phyloP scores from a whole-genome alignment of 257 asterid genomes.

The Scutellaria galericulata region DNA sequence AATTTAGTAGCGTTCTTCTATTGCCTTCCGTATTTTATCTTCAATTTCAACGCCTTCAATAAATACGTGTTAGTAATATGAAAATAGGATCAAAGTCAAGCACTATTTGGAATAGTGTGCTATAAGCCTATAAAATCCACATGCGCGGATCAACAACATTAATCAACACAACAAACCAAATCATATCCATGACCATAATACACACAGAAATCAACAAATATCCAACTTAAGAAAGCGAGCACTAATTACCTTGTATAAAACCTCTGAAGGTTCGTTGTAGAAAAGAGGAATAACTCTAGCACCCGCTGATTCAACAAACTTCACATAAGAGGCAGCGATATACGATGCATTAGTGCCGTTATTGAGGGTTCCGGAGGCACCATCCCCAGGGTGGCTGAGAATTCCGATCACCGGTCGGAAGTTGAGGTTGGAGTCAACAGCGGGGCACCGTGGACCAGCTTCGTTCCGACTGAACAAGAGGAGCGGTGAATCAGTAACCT shows the following conservation, averaged over 20 bases:
- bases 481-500: conserved; percentile 37
- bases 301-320: conserved; percentile 88
- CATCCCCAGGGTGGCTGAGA: conserved; percentile 87
- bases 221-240: background rate
- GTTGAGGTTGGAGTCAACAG: conserved; percentile 60
- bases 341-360: conserved; percentile 70
- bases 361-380: conserved; percentile 79
- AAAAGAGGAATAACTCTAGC: conserved; percentile 94
- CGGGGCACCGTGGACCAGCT: conserved; percentile 49
- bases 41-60: background rate
- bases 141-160: conserved; percentile 9
- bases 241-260: conserved; percentile 55
- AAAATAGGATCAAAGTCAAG: too few relatives aligned
- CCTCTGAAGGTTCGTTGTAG: conserved; percentile 67
- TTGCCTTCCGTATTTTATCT: background rate
- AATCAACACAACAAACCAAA: background rate
- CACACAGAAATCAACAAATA: conserved; percentile 9
- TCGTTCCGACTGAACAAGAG: conserved; percentile 51
- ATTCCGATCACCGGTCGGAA: conserved; percentile 88
- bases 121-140: background rate
- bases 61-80: background rate
- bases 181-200: background rate
- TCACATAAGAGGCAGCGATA: conserved; percentile 90
- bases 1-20: background rate
- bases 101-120: background rate